Base-by-base conservation (phyloP, 2,329 filamentous ascomycete species). In the Colletotrichum horii region DNA sequence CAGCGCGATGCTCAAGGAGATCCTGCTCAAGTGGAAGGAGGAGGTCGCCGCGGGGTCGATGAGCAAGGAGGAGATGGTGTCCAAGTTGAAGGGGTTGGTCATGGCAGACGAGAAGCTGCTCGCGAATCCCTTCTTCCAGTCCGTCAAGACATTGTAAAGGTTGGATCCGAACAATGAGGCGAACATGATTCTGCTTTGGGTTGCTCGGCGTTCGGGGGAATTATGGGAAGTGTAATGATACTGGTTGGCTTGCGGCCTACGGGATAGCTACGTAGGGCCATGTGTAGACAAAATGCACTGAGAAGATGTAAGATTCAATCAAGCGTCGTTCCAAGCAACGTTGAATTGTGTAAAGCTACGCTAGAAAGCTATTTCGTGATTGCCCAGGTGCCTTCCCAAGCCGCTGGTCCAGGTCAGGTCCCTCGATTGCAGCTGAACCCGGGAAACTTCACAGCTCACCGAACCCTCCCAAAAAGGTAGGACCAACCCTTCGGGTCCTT, bases 21-120 rank as follows among this genome's bases (percentile, higher is more conserved):
- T 98, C 81, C 86, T 99, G 74, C 86, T 94, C 55, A 91, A 92
- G 83, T 99, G 97, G 97, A 98, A 98, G 88, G 89, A 91, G 68
- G 93, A 96, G 82, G 91, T 92, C 14, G 86, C 91, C 74, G 89
- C 84, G 2, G 91, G 89, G 34, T 83, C 87, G 6, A 87, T 95
- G 88, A 92, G 87, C 73, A 92, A 92, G 79, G 93, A 94, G 78
- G 93, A 97, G 83, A 96, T 97, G 88, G 91, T 96, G 9, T 88
- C 90, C 77, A 90, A 92, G 79, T 92, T 98, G 90, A 93, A 91
- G 83, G 94, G 96, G 79, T 84, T 98, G 79, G 95, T 98, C 5
- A 90, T 89, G 79, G 91, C 87, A 3, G 94, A 98, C 82, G 88
- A 93, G 80, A 92, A 91, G 81, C 79, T 94, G 75, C 80, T 90